These are phyloP conservation scores for Boechera divaricarpa DNA, from an alignment of 345 rosid genomes.

Conservation along the genomic window DNA sequence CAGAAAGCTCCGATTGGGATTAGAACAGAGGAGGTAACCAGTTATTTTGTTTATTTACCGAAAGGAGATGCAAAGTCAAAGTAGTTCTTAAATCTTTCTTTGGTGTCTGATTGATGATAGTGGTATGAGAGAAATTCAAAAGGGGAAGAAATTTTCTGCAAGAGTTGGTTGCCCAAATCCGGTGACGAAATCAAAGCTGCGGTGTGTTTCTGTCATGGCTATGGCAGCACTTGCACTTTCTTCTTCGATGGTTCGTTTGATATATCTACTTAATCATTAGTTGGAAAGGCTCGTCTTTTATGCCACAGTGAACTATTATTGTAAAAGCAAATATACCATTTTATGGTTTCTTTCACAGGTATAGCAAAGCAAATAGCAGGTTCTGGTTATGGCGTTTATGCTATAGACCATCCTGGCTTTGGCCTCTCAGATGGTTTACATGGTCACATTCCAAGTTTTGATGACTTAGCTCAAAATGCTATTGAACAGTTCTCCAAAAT, in stretches of 20 bases:
- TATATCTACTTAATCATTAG: background rate
- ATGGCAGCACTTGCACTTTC: conserved; percentile 99
- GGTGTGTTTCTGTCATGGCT: conserved; percentile 85
- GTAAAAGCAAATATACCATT: background rate
- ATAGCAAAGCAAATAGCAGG: conserved; percentile 78
- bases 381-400: conserved; percentile 76
- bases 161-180: conserved; percentile 78
- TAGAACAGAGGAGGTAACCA: conserved; percentile 76
- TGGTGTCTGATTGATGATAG: conserved; percentile 45
- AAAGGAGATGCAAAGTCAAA: background rate
- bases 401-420: conserved; percentile 93
- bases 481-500: conserved; percentile 73
- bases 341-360: conserved; percentile 53
- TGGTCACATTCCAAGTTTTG: conserved; percentile 81
- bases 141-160: conserved; percentile 79
- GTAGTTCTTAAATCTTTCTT: conserved; percentile 12
- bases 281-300: conserved; percentile 13
- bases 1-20: conserved; percentile 83
- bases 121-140: conserved; percentile 79
- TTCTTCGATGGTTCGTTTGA: conserved; percentile 85
- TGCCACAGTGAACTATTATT: too few species aligned
- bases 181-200: conserved; percentile 70
- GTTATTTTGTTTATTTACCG: conserved; percentile 5
- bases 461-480: conserved; percentile 70
- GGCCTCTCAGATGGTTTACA: conserved; percentile 95